phyloP scores from a whole-genome alignment of 192 early-diverging fungal species.

The Dimargaris cristalligena region DNA sequence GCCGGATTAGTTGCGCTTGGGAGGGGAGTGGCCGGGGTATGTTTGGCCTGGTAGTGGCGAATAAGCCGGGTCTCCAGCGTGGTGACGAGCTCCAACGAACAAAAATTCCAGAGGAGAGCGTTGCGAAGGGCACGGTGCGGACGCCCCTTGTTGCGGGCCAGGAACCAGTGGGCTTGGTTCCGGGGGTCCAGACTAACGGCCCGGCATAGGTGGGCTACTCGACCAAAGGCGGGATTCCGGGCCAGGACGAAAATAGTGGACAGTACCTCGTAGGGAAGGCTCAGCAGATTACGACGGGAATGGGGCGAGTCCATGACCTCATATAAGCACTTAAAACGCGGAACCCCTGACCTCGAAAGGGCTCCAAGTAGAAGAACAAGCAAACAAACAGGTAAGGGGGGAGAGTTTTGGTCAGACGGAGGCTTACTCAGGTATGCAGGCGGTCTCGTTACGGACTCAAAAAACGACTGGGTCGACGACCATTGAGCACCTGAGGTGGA shows the following conservation, averaged over 20 bases:
- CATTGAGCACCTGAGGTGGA: too few species aligned
- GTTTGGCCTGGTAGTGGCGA: not conserved
- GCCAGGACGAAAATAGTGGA: not conserved
- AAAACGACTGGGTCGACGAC: too few species aligned
- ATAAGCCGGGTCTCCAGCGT: not conserved
- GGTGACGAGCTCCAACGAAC: not conserved
- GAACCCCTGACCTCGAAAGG: too few species aligned
- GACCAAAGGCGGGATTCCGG: not conserved
- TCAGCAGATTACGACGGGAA: conserved; percentile 20
- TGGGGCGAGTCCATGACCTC: too few species aligned
- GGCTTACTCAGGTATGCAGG: too few species aligned
- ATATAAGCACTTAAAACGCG: too few species aligned
- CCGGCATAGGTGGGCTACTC: not conserved
- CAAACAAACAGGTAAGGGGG: too few species aligned
- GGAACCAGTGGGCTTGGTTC: not conserved
- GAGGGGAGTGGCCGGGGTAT: not conserved
- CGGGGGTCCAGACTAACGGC: not conserved
- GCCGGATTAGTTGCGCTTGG: not conserved
- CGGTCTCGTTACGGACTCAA: too few species aligned
- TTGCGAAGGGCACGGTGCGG: not conserved
- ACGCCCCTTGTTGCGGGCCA: not conserved
- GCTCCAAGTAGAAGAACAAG: too few species aligned
- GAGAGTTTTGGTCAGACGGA: too few species aligned
- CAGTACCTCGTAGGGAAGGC: conserved; percentile 5
- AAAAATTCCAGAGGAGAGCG: conserved; percentile 5